Base-by-base conservation (phyloP, 371 early-diverging fungal species). In the Mucor lusitanicus region DNA sequence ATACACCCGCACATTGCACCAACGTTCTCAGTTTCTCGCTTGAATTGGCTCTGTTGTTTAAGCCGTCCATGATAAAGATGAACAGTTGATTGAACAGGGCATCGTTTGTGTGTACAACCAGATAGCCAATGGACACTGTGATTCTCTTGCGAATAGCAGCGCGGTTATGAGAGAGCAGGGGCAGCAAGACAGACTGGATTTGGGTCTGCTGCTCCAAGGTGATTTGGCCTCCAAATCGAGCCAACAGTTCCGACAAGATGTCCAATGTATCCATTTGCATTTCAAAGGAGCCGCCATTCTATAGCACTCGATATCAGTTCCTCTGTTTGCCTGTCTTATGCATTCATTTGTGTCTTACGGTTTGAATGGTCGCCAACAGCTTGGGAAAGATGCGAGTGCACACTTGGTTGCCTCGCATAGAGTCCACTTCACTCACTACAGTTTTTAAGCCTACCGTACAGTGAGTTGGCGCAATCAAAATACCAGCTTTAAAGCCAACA, bases 101-200 rank as follows among this genome's bases (percentile, higher is more conserved):
- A 64, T 94, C 94, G 13, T 86, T 84, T 3, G 86, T 77, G 72
- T 93, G 86, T 17, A 87, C 83, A 5, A 91, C 93, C n/a, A 91
- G 77, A 57, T 83, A 82, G 25, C 93, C 94, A 44, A 95, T 83
- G 15, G 92, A 93, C 0, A 85, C 74, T 5, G 92, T 90, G 6
- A 93, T 85, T 56, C 96, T 84, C 78, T 96, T 96, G 39, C 96
- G 89, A 37, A 95, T 82, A 6, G 95, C 92, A 19, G 94, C 84
- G 33, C 94, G 89, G 1, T 87, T 68, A 74, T 95, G 89, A 46
- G 84, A 77, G 53, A 95, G 80, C 15, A 91, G 81, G 4, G 85
- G 85, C 46, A 94, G 79, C 28, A 97, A 75, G 7, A 87, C 78
- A 32, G 77, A 73, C 70, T 91, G 91, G 27, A 92, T 89, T 28